Evolutionary conservation across 805 yeast species (phyloP), one percentile per base, ranked within the genome.

Genomic region (Yamadazyma philogaea): DNA sequence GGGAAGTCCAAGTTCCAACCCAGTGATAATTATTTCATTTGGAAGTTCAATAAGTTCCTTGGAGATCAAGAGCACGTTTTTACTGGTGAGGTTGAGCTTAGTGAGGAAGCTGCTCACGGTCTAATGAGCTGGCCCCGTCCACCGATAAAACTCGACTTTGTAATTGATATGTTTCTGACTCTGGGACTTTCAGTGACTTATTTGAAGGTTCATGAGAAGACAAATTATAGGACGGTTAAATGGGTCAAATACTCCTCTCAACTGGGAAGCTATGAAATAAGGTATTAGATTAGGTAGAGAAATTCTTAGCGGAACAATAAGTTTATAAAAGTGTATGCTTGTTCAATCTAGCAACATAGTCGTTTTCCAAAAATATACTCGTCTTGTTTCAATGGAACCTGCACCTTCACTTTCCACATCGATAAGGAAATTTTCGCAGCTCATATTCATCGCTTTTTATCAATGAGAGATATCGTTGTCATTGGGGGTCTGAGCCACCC

Each of bases 401-500:
- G n/a, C n/a, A n/a, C n/a, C n/a, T n/a, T 24, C 8, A 4, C 3
- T 4, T 24, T 24, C 28, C 12, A 11, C 4, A 24, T 24, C 12
- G 28, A 24, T 24, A 24, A 24, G 28, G 28, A 24, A 24, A 24
- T 24, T 32, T 34, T 20, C 37, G 37, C 37, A 21, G 17, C 14
- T 28, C 14, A 16, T 16, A 10, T 34, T 20, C 40, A 37, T 30
- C 40, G 40, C 34, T 22, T n/a, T 19, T 26, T 33, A 18, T 14
- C 16, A 27, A 87, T 89, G 87, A 82, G 87, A 65, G 88, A 89
- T 66, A 78, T 93, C 44, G 82, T 89, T 19, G 84, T 93, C 14
- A 79, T 93, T 55, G 90, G 96, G 15, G 98, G 99, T 30, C 78
- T 87, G 27, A 84, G 96, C 8, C 95, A 93, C 59, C 93, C 95